Base-by-base conservation (phyloP, 1,284 basidiomycete species). In the Sanghuangporus sanghuang region DNA sequence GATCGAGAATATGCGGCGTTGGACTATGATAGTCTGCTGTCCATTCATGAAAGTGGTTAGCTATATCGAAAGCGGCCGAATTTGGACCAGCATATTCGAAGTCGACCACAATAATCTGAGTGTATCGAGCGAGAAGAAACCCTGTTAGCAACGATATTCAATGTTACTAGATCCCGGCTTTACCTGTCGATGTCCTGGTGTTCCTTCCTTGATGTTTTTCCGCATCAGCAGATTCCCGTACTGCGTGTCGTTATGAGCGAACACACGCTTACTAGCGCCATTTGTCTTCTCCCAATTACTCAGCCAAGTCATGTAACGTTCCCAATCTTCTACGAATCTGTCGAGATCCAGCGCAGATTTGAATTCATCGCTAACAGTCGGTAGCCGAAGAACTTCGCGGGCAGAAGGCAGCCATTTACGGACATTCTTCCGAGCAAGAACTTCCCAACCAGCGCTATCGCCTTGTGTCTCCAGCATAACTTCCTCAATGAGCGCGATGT, bases 11-110 rank as follows among this genome's bases (percentile, higher is more conserved):
- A 68, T 95, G 92, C 53, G 95, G 90, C 0, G 83, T 85, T 23
- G 81, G 73, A 6, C 83, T 81, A 72, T 93, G 90, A 74, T 97
- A 98, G 75, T 96, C 84, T 18, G 93, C 90, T 35, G 91, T 91
- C 95, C 95, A 97, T 76, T 97, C 95, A 72, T 93, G 88, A 76
- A 96, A 97, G 76, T 97, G 95, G 76, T 97, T 97, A 64, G 91
- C 95, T 70, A 98, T 94, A 73, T 98, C 95, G 75, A 88, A 96
- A 2, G 92, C 90, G 2, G 93, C 86, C 35, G 93, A 87, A 73
- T 96, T 97, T 2, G 91, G 89, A 0, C 88, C 82, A 7, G 95
- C 93, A 72, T 97, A 98, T 77, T 98, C 95, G 73, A 96, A 97
- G 76, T 97, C 95, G 67, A 97, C 92, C 42, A 97, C 93, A 71